phyloP scores from a whole-genome alignment of 768 basidiomycete genomes.

The Leccinellum luteum region DNA sequence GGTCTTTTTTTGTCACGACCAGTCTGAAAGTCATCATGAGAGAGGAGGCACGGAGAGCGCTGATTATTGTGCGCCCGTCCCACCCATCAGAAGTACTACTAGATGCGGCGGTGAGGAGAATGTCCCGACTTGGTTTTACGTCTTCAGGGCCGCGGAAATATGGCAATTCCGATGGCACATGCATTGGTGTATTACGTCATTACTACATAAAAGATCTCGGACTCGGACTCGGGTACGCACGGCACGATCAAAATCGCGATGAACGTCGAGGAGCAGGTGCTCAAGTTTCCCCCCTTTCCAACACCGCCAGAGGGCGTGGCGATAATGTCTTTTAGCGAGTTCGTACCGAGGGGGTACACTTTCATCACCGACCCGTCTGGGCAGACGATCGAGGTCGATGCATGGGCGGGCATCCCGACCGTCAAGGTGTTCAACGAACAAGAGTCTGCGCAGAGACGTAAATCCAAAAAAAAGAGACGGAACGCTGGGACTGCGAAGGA shows the following conservation, averaged over 20 bases:
- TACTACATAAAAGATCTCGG: not conserved
- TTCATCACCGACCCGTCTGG: conserved; percentile 4
- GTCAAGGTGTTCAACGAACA: conserved; percentile 26
- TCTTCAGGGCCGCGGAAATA: not conserved
- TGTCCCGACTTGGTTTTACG: not conserved
- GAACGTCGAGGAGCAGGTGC: not conserved
- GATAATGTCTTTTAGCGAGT: conserved; percentile 45
- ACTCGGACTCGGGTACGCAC: not conserved
- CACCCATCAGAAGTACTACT: too few species aligned
- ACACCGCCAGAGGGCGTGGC: conserved; percentile 35
- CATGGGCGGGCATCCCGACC: conserved; percentile 20
- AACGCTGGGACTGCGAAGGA: conserved; percentile 24
- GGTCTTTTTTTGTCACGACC: conserved; percentile 23
- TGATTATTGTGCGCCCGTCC: too few species aligned
- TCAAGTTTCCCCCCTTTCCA: conserved; percentile 50
- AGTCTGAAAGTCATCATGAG: conserved; percentile 22
- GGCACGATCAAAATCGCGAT: not conserved
- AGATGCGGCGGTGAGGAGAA: not conserved
- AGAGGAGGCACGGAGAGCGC: not conserved
- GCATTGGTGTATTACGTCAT: not conserved
- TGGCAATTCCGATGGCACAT: not conserved
- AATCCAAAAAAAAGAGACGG: conserved; percentile 7
- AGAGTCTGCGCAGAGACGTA: conserved; percentile 19
- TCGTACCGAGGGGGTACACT: conserved; percentile 28
- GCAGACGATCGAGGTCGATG: conserved; percentile 27